Evolutionary conservation across 495 filamentous ascomycete species (phyloP).

Genomic region (Rostrohypoxylon terebratum): DNA sequence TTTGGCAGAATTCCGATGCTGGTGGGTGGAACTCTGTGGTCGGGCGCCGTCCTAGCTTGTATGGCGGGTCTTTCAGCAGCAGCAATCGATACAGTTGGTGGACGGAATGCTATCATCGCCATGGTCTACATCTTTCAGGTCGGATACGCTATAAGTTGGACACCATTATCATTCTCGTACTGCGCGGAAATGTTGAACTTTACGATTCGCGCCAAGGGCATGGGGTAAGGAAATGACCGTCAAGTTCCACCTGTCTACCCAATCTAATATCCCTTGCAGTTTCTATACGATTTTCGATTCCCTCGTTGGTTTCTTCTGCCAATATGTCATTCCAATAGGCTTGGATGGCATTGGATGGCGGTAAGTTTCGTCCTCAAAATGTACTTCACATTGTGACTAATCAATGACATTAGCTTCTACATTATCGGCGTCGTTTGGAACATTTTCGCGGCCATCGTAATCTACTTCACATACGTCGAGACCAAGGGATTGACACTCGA

Average conservation of each 20-base stretch:
- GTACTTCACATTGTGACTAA: not conserved
- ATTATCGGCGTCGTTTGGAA: not conserved
- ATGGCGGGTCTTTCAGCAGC: constrained; percentile 1
- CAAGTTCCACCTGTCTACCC: not conserved
- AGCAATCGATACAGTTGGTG: not conserved
- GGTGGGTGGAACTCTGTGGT: not conserved
- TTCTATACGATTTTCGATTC: not conserved
- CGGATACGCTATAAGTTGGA: not conserved
- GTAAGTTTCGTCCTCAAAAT: not conserved
- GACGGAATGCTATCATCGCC: not conserved
- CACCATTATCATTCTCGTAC: not conserved
- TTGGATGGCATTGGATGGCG: not conserved
- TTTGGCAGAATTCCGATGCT: not conserved
- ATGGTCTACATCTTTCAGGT: constrained; percentile 2
- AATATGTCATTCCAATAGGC: constrained; percentile 2
- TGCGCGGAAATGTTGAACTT: constrained; percentile 9
- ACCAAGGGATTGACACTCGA: constrained; percentile 2
- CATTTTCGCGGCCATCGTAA: not conserved
- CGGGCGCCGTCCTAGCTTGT: not conserved
- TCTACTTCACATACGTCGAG: not conserved
- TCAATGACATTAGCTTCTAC: not conserved
- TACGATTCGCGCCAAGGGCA: not conserved
- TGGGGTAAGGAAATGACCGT: not conserved
- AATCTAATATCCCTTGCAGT: not conserved
- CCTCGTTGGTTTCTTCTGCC: not conserved